These are phyloP conservation scores for Mucor irregularis DNA, from an alignment of 371 early-diverging fungal species.

Conservation along the genomic window DNA sequence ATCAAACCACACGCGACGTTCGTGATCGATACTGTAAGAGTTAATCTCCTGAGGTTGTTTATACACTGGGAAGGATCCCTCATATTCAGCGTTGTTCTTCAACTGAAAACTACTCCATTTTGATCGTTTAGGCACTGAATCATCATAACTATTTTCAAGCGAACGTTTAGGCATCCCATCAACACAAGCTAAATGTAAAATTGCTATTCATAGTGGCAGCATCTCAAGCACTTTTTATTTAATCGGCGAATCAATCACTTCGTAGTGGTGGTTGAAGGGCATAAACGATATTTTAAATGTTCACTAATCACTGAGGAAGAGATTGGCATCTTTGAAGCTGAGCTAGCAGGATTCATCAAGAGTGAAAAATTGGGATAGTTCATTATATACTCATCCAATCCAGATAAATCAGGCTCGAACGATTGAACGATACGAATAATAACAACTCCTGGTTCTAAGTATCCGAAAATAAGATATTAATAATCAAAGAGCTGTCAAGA, in stretches of 20 bases:
- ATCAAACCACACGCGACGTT: conserved; percentile 65
- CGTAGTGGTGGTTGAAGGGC: not conserved
- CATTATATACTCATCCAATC: conserved; percentile 47
- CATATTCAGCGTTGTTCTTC: conserved; percentile 36
- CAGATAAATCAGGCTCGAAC: conserved; percentile 50
- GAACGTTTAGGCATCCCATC: not conserved
- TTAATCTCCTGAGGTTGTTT: conserved; percentile 78
- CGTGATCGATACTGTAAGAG: conserved; percentile 73
- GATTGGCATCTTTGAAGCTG: not conserved
- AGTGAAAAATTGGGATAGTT: conserved; percentile 28
- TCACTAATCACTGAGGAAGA: conserved; percentile 27
- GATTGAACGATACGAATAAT: conserved; percentile 39
- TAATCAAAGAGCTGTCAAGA: not conserved
- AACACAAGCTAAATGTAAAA: too few relatives aligned
- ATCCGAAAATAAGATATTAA: not conserved
- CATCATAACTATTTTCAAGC: not conserved
- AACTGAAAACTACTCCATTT: not conserved
- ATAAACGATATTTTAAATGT: conserved; percentile 19
- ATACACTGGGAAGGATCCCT: conserved; percentile 54
- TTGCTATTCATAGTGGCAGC: too few relatives aligned
- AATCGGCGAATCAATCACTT: too few relatives aligned
- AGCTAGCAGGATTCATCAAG: not conserved
- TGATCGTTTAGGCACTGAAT: not conserved
- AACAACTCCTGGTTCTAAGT: conserved; percentile 27
- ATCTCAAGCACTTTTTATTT: too few relatives aligned